Evolutionary conservation across 2,329 filamentous ascomycete genomes (phyloP).

Genomic region (Cercospora sp.): DNA sequence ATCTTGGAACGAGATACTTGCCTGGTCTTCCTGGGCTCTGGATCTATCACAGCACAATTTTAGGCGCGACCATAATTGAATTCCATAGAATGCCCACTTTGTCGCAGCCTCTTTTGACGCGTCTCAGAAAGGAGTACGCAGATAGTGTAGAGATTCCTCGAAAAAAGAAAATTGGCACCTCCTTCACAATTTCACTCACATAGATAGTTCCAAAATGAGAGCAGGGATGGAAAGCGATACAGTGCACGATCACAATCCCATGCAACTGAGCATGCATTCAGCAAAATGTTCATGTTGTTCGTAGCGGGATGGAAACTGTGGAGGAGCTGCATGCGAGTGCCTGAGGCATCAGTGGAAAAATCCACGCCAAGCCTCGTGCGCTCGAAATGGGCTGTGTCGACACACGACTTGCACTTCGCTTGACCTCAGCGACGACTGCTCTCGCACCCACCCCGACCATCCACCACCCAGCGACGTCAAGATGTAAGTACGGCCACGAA

Average conservation of each 20-base stretch:
- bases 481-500: slow-evolving; percentile 31
- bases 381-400: slow-evolving; percentile 7
- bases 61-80: neutral
- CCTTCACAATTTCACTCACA: neutral
- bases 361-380: slow-evolving; percentile 8
- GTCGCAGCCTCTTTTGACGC: neutral
- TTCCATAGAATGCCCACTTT: neutral
- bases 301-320: neutral
- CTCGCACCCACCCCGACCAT: slow-evolving; percentile 23
- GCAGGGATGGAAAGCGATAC: neutral
- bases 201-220: too few species aligned
- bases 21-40: neutral
- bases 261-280: neutral
- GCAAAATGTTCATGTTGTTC: neutral
- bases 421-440: slow-evolving; percentile 14
- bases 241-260: neutral
- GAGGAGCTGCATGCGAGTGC: neutral
- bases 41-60: neutral
- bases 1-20: neutral
- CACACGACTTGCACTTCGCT: slow-evolving; percentile 8
- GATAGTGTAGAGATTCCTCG: neutral
- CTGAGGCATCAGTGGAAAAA: slow-evolving; percentile 2
- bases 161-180: neutral
- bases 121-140: neutral
- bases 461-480: slow-evolving; percentile 33